phyloP scores from a whole-genome alignment of 1,139 yeast genomes.

The Diutina sp. region DNA sequence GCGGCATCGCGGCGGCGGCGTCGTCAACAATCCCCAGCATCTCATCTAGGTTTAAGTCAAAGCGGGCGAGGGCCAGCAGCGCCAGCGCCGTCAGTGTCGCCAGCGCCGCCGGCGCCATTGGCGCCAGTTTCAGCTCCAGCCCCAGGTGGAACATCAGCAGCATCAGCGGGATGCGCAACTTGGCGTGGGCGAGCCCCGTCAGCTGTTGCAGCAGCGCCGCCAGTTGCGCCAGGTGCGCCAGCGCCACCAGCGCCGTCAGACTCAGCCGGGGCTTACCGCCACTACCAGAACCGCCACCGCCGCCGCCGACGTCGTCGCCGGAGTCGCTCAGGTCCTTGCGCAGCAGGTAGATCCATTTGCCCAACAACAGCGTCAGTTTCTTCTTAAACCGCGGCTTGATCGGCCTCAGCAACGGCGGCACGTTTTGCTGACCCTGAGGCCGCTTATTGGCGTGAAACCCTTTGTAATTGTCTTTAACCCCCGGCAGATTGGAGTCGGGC shows the following conservation, averaged over 20 bases:
- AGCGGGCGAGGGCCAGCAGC: conserved; percentile 14
- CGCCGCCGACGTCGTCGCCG: conserved; percentile 2
- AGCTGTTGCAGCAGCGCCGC: background rate
- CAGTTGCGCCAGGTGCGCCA: background rate
- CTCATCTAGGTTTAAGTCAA: conserved; percentile 37
- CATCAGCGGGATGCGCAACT: conserved; percentile 25
- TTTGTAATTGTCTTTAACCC: conserved; percentile 16
- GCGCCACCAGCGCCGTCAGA: background rate
- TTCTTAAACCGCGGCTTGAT: conserved; percentile 35
- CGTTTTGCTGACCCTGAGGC: conserved; percentile 11
- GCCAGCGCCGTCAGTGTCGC: background rate
- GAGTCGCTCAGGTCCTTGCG: conserved; percentile 23
- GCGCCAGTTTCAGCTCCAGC: background rate
- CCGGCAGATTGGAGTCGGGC: conserved; percentile 2
- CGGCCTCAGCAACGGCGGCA: conserved; percentile 40
- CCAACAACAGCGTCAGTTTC: conserved; percentile 30
- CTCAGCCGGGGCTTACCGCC: background rate
- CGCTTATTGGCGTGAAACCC: conserved; percentile 35
- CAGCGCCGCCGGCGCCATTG: background rate
- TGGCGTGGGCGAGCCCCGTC: conserved; percentile 4
- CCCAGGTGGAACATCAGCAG: conserved; percentile 14
- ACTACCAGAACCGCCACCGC: no score
- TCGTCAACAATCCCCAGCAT: conserved; percentile 40
- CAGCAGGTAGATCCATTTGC: conserved; percentile 30
- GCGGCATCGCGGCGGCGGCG: background rate